Evolutionary conservation across 1,139 yeast genomes (phyloP), one percentile per base, ranked within the genome.

Genomic region (Martiniozyma asiatica): DNA sequence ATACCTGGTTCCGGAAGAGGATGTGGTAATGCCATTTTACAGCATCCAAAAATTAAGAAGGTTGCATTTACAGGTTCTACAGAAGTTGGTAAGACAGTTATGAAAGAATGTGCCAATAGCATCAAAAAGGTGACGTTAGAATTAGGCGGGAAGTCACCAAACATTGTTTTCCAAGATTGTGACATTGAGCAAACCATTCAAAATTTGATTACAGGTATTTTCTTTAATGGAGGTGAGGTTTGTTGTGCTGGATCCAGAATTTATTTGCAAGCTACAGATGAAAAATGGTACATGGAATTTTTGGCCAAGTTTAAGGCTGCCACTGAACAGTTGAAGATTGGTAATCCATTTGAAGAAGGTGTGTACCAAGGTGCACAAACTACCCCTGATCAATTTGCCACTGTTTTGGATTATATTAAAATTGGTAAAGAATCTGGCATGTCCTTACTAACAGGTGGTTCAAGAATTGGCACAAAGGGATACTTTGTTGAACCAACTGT

Each of bases 121-220:
- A 60, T 85, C 49, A 87, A 87, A 56, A 85, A 85, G 50, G 60
- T 81, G 25, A 78, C 93, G 0, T 67, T 87, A 50, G 96, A 87
- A 56, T 63, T 85, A 31, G 97, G 97, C 26, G 97, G 96, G 25
- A 87, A 85, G 52, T 94, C 96, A 4, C 95, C 96, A 12, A 73
- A 84, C 42, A 76, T 85, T 38, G 85, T 84, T 8, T 84, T 84
- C 55, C 79, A 73, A 17, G 95, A 84, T 51, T 89, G 84, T 6
- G 77, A 81, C 44, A 42, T 85, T 20, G 87, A 79, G 36, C 60
- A 62, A 30, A 94, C 95, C 1, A 85, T 81, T 11, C 68, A 63
- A 20, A 89, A 81, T 22, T 75, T 81, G 7, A 51, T 73, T 38
- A 73, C 70, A 20, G 68, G 76, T 41, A 80, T 73, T 52, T 79